A percentile compares a stretch with the other conserved stretches of the same genome.
phyloP scores from a whole-genome alignment of 257 asterid species.

The Agastache rugosa region DNA sequence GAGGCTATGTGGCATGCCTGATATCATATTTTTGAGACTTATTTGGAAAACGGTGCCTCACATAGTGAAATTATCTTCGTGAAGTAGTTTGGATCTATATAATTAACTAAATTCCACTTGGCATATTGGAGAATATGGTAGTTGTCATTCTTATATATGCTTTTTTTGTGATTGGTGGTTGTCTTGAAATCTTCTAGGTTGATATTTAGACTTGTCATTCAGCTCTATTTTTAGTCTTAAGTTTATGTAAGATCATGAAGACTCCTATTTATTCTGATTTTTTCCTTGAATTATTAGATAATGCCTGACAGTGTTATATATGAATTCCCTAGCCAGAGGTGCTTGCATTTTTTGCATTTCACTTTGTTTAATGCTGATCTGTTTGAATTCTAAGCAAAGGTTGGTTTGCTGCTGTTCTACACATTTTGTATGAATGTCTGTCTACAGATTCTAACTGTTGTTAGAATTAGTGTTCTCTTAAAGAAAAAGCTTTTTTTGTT shows the following conservation, averaged over 20 bases:
- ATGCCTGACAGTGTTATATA: background rate
- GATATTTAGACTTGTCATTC: slow-evolving; percentile 17
- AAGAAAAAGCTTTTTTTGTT: slow-evolving; percentile 28
- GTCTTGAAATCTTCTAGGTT: slow-evolving; percentile 20
- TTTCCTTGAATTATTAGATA: slow-evolving; percentile 4
- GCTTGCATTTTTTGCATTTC: slow-evolving; percentile 7
- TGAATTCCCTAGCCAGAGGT: slow-evolving; percentile 22
- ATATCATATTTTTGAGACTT: slow-evolving; percentile 58
- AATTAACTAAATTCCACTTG: slow-evolving; percentile 34
- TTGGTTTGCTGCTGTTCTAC: background rate
- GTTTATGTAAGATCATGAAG: slow-evolving; percentile 18
- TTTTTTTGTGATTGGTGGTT: slow-evolving; percentile 33
- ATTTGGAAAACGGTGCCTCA: slow-evolving; percentile 50
- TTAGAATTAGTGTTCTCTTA: slow-evolving; percentile 26
- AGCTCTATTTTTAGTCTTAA: background rate
- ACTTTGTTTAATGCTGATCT: slow-evolving; percentile 1
- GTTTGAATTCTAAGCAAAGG: background rate
- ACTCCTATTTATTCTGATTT: background rate
- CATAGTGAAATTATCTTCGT: slow-evolving; percentile 51
- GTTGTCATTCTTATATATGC: slow-evolving; percentile 30
- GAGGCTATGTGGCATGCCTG: slow-evolving; percentile 76
- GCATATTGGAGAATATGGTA: slow-evolving; percentile 34
- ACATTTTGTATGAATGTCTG: slow-evolving; percentile 20
- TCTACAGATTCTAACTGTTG: slow-evolving; percentile 18
- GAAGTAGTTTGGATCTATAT: slow-evolving; percentile 45